Conservation (phyloP, 2,329 filamentous ascomycete genomes). For the Mycosphaerella sp. region DNA sequence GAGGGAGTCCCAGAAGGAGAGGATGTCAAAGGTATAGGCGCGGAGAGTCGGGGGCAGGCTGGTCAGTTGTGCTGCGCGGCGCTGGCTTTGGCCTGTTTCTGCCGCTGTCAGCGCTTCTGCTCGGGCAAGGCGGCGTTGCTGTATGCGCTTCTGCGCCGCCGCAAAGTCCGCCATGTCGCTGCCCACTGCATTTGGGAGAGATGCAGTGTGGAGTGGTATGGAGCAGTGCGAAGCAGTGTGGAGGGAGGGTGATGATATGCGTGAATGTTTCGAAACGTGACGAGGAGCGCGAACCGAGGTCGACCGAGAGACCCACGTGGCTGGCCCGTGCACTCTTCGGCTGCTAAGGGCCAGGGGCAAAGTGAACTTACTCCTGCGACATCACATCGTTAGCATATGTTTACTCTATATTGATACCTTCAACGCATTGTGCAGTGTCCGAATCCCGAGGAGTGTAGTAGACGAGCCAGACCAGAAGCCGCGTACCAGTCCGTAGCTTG, state of each 20-base stretch:
- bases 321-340: not conserved
- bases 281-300: not conserved
- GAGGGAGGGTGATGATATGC: too few species aligned
- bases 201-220: not conserved
- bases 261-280: not conserved
- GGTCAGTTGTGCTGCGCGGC: conserved; percentile 37
- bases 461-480: too few species aligned
- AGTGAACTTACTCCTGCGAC: not conserved
- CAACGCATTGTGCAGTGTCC: too few species aligned
- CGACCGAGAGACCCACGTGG: not conserved
- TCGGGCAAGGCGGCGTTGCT: conserved; percentile 70
- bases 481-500: too few species aligned
- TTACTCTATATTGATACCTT: too few species aligned
- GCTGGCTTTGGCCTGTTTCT: conserved; percentile 45
- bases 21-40: conserved; percentile 33
- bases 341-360: not conserved
- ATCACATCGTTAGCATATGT: not conserved
- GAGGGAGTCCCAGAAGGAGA: conserved; percentile 59
- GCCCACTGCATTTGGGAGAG: not conserved
- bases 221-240: too few species aligned
- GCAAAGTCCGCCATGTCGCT: conserved; percentile 60
- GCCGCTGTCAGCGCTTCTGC: conserved; percentile 48
- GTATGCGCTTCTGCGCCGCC: conserved; percentile 80
- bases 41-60: conserved; percentile 48
- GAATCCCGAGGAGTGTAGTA: too few species aligned